phyloP scores from a whole-genome alignment of 2,329 filamentous ascomycete genomes.

The Huntiella omanensis region DNA sequence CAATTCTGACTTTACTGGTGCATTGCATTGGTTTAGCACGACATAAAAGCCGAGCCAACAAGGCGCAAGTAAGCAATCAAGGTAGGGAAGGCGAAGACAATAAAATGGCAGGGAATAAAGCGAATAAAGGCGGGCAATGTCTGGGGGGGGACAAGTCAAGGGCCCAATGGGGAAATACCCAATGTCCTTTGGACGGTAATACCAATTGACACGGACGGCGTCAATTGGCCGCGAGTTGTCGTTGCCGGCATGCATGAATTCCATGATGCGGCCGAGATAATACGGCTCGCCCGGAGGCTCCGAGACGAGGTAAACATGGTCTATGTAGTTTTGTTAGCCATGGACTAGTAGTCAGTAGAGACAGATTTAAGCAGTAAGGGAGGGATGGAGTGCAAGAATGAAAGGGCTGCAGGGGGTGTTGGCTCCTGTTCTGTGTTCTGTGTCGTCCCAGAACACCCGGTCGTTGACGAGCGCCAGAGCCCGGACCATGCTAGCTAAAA shows the following conservation, averaged over 20 bases:
- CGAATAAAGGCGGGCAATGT: neutral
- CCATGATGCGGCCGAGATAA: constrained; percentile 95
- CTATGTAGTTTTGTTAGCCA: constrained; percentile 17
- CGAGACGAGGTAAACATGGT: constrained; percentile 86
- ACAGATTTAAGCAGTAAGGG: neutral
- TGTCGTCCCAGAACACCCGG: no score
- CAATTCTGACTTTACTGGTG: no score
- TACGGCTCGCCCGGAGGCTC: constrained; percentile 96
- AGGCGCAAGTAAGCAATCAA: no score
- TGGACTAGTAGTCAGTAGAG: neutral
- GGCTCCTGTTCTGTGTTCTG: neutral
- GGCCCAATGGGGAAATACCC: constrained; percentile 22
- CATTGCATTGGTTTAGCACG: no score
- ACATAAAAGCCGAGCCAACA: no score
- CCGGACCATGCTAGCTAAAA: no score
- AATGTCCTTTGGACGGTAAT: constrained; percentile 91
- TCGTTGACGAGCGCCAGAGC: no score
- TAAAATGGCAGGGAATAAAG: neutral
- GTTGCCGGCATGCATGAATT: constrained; percentile 74
- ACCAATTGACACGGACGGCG: constrained; percentile 89
- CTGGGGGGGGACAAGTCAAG: no score
- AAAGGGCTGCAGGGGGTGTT: neutral
- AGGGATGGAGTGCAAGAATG: no score
- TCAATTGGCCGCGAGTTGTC: constrained; percentile 58
- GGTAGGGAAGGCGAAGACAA: no score